Conservation (phyloP, 2,329 filamentous ascomycete species). For the Nemania abortiva region DNA sequence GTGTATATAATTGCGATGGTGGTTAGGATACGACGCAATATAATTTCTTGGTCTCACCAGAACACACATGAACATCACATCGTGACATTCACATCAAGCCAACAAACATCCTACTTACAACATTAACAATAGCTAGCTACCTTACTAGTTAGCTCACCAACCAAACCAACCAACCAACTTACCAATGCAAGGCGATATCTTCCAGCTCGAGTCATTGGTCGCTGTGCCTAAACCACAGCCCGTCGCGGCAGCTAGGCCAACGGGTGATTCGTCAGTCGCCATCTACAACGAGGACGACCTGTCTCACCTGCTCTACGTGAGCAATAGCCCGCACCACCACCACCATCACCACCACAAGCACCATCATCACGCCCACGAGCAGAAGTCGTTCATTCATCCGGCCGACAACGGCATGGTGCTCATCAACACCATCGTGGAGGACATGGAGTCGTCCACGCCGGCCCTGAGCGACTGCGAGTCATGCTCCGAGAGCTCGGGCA, state of each 20-base stretch:
- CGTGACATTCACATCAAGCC: conserved; percentile 26
- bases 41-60: conserved; percentile 27
- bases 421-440: conserved; percentile 44
- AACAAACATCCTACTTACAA: conserved; percentile 16
- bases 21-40: conserved; percentile 21
- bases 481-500: conserved; percentile 33
- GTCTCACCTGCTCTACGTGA: conserved; percentile 48
- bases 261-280: conserved; percentile 38
- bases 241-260: conserved; percentile 18
- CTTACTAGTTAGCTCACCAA: conserved; percentile 17
- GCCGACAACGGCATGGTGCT: conserved; percentile 43
- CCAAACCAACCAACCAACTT: conserved; percentile 29
- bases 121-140: conserved; percentile 20
- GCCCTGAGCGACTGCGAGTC: conserved; percentile 49
- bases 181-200: conserved; percentile 50
- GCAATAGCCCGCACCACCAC: conserved; percentile 40
- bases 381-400: conserved; percentile 24
- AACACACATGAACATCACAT: conserved; percentile 25
- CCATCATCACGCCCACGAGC: conserved; percentile 21
- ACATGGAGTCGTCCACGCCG: conserved; percentile 39
- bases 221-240: conserved; percentile 28
- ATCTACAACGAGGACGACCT: conserved; percentile 53
- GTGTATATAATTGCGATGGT: conserved; percentile 32
- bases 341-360: conserved; percentile 33
- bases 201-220: conserved; percentile 45